Evolutionary conservation across 768 basidiomycete genomes (phyloP), one percentile per base, ranked within the genome.

Genomic region (Suillus luteus): DNA sequence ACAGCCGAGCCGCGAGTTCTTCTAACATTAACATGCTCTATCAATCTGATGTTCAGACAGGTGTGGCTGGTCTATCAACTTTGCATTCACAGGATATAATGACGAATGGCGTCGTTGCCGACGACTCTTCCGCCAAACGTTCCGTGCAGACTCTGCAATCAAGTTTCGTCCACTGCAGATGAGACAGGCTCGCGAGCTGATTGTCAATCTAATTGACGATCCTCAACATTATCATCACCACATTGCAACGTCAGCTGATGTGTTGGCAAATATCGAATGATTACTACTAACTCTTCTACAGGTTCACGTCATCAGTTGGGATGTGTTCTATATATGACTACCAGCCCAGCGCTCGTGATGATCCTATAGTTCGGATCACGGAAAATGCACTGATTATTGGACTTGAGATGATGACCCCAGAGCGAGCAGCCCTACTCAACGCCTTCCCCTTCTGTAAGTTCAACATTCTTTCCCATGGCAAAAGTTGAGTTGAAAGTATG

Each of bases 111-210:
- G 77, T 44, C 66, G 68, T 15, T 76, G 74, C 62, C 70, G 79
- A 46, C 72, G 74, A 54, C 62, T 70, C 37, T 79, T 80, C 61
- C 75, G 77, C 64, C 76, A 79, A 57, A 76, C 75, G 59, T 79
- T 80, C 64, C 75, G 78, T 55, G 65, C 73, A 10, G 74, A 74
- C 10, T 65, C 77, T 55, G 60, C 69, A 17, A 5, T 44, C 11
- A 64, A 62, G 5, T 76, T 72, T 55, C 68, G 71, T 46, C 70
- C 71, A 10, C 58, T 70, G 17, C 71, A 77, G 54, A 65, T 68
- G 15, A 66, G 67, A 51, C 68, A 68, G 37, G 67, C 72, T 3
- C 19, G 67, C 48, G 69, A 66, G 17, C 51, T 77, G 22, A 65
- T 78, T 24, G 65, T 71, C 22, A 67, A 69, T 19, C 64, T 78